Evolutionary conservation across 2,329 filamentous ascomycete species (phyloP).

Genomic region (Immersiporthe knoxdaviesiana): DNA sequence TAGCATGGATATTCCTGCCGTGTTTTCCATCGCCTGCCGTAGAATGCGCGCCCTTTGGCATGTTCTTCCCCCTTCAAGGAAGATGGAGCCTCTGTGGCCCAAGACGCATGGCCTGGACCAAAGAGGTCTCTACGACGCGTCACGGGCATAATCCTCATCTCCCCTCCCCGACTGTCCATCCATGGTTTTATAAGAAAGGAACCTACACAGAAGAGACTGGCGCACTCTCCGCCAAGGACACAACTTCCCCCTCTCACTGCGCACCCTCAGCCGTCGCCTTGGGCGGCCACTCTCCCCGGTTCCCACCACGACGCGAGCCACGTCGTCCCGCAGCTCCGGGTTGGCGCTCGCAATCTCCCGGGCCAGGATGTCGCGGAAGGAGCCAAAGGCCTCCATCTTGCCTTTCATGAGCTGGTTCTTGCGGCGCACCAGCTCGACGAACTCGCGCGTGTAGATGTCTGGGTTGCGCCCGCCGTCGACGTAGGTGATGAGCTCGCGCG

Average conservation of each 20-base stretch:
- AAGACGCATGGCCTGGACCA: background rate
- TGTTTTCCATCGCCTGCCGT: background rate
- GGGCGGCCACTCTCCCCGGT: slow-evolving; percentile 41
- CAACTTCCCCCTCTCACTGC: slow-evolving; percentile 14
- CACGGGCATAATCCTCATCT: background rate
- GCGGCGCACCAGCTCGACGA: slow-evolving; percentile 69
- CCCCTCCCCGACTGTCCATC: background rate
- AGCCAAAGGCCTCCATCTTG: slow-evolving; percentile 63
- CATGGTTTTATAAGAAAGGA: no score
- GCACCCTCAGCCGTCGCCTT: slow-evolving; percentile 2
- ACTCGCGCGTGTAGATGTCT: slow-evolving; percentile 75
- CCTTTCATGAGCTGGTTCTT: slow-evolving; percentile 70
- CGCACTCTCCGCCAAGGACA: background rate
- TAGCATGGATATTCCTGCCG: background rate
- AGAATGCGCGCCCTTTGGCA: background rate
- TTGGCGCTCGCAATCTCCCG: slow-evolving; percentile 59
- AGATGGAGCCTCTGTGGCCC: background rate
- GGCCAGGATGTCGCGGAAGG: slow-evolving; percentile 66
- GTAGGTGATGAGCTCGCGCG: slow-evolving; percentile 67
- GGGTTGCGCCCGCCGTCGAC: slow-evolving; percentile 74
- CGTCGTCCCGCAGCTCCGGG: slow-evolving; percentile 62
- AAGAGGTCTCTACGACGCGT: background rate
- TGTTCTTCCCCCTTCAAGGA: background rate
- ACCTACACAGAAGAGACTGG: background rate
- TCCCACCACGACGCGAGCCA: slow-evolving; percentile 52